Base-by-base conservation (phyloP, 345 rosid genomes). In the Clausena lansium region DNA sequence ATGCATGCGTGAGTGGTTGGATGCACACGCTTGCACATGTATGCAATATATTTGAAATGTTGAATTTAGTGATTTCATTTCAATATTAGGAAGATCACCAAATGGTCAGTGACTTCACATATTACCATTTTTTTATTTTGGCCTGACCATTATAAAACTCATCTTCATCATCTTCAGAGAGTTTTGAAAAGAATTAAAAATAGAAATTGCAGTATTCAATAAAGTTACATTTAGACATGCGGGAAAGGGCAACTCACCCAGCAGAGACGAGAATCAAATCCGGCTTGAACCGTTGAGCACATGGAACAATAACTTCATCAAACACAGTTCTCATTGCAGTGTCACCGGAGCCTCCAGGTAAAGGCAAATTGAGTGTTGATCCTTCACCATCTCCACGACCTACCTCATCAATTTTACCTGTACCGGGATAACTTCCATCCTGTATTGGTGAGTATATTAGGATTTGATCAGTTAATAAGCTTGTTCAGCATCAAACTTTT, bases 391-490 rank as follows among this genome's bases (percentile, higher is more conserved):
- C 87, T 82, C 96, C 98, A 77, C 75, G 82, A 64, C 98, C 99
- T 75, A 86, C 76, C 79, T 95, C 94, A 47, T 88, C 91, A 5
- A 89, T 76, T 79, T 88, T 95, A 59, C 97, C 96, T 2, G 98
- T 95, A 33, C 98, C 99, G 19, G 98, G 99, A 60, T 95, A 95
- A 87, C 98, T 93, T 81, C 99, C 98, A 70, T 92, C 91, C 98
- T 95, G 86, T 30, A 4, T 25, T 69, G 25, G 58, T 50, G 27
- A 25, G 70, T 4, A 25, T 20, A 67, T 35, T 9, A 73, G 38
- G 20, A 76, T 63, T 54, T 33, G 32, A 67, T 55, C 76, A n/a
- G 54, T 55, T 73, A 47, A 47, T 25, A 27, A n/a, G 58, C 60
- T 27, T 19, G 70, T 22, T 55, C 20, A 10, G 62, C 24, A 39